Conservation (phyloP, 495 filamentous ascomycete species). For the Penicillium salamii region DNA sequence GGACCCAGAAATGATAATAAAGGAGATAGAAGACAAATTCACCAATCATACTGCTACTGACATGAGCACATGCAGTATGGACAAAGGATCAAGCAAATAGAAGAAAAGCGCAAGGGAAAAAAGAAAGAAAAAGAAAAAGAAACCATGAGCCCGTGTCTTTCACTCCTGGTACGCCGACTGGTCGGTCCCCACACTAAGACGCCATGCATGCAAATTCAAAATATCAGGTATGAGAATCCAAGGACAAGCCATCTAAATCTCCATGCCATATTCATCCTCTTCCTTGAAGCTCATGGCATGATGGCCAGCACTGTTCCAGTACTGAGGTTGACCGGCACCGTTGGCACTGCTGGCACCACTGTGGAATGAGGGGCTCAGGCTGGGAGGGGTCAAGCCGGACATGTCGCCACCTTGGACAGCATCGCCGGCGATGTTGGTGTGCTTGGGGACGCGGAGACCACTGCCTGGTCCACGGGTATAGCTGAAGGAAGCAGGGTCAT, state of each 20-base stretch:
- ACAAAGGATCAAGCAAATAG: slow-evolving; percentile 1
- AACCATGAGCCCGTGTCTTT: slow-evolving; percentile 21
- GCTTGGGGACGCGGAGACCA: slow-evolving; percentile 85
- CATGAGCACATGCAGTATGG: not conserved
- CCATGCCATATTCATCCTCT: slow-evolving; percentile 87
- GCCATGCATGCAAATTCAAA: slow-evolving; percentile 42
- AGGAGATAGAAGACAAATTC: not conserved
- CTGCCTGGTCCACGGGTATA: slow-evolving; percentile 84
- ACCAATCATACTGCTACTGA: not conserved
- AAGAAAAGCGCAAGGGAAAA: slow-evolving; percentile 16
- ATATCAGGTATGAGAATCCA: slow-evolving; percentile 5
- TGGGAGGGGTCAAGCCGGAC: slow-evolving; percentile 51
- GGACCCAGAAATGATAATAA: slow-evolving; percentile 22
- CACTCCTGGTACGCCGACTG: slow-evolving; percentile 35
- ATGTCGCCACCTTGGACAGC: slow-evolving; percentile 50
- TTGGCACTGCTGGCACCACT: slow-evolving; percentile 55
- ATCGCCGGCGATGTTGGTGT: slow-evolving; percentile 88
- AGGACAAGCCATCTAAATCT: slow-evolving; percentile 47
- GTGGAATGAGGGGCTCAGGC: slow-evolving; percentile 70
- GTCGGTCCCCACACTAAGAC: slow-evolving; percentile 29
- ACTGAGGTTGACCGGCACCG: slow-evolving; percentile 54
- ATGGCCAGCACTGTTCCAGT: slow-evolving; percentile 66
- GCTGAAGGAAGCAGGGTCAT: slow-evolving; percentile 64
- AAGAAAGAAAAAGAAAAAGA: slow-evolving; percentile 22
- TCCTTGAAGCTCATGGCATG: slow-evolving; percentile 81